Evolutionary conservation across 164 flowering plant species (phyloP).

Genomic region (Pachysandra terminalis): DNA sequence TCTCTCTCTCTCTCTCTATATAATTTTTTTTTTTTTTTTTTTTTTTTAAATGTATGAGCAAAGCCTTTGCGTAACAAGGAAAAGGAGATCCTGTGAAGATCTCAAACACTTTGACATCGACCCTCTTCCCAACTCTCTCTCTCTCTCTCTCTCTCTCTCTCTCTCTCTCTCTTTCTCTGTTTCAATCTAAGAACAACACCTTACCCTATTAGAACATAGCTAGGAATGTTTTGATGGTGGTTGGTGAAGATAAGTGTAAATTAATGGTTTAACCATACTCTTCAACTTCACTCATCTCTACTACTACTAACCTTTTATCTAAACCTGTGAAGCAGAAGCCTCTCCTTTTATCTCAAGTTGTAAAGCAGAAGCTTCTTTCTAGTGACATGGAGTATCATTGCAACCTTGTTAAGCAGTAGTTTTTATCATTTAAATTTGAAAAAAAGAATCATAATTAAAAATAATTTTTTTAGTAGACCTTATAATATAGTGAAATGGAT

Average conservation of each 20-base stretch:
- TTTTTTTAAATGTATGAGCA: no score
- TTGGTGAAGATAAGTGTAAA: slow-evolving; percentile 13
- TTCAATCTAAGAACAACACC: slow-evolving; percentile 8
- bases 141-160: no score
- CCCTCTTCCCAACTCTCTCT: slow-evolving; percentile 28
- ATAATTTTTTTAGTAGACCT: no score
- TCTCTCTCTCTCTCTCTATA: no score
- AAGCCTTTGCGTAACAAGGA: slow-evolving; percentile 41
- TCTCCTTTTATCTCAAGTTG: slow-evolving; percentile 18
- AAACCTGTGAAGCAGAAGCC: no score
- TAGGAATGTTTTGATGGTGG: slow-evolving; percentile 17
- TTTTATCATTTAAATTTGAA: no score
- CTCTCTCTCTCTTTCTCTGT: no score
- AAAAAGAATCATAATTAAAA: no score
- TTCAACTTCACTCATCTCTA: slow-evolving; percentile 24
- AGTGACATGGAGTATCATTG: slow-evolving; percentile 28
- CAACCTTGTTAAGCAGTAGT: not conserved
- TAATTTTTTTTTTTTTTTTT: no score
- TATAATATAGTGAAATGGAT: not conserved
- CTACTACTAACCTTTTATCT: no score
- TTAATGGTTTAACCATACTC: slow-evolving; percentile 12
- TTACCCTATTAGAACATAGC: not conserved
- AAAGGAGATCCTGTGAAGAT: slow-evolving; percentile 35
- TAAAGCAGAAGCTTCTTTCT: slow-evolving; percentile 36
- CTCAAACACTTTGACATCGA: slow-evolving; percentile 27